Base-by-base conservation (phyloP, 2,329 filamentous ascomycete species). In the Corynespora cassiicola region DNA sequence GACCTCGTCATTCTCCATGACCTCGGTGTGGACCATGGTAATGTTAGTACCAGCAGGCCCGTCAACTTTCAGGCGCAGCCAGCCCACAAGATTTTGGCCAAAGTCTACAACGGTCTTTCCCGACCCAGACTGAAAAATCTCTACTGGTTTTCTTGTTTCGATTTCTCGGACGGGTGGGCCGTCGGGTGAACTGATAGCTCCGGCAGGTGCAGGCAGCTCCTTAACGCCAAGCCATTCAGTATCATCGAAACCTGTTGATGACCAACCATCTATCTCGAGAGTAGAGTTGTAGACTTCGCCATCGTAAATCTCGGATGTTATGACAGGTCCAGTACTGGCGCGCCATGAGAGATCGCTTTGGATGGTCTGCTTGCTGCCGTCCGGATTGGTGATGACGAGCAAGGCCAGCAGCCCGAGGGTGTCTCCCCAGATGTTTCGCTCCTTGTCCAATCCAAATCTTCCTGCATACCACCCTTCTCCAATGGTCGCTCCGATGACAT, bases 11-110 rank as follows among this genome's bases (percentile, higher is more conserved):
- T 72, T 42, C 27, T 82, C 77, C 4, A 84, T 65, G 8, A 79
- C 79, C 54, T 84, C 80, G 1, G 79, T 75, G 51, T 83, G 79
- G 0, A 56, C 58, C 10, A 84, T 62, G 55, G 22, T 77, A 51
- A 66, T 78, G 68, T 31, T 70, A 62, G 40, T 74, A 39, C 39
- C 73, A 3, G 55, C 52, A 0, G 66, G 60, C 0, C 68, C 73
- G 24, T 48, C 48, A 2, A 75, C 54, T 1, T 27, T 65, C 8
- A 81, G 48, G 0, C 63, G 60, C 1, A 81, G 38, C 47, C 70
- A 70, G 1, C 80, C 80, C 1, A 81, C 79, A 0, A 82, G 61
- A 47, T 83, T 82, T 50, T 83, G 79, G 2, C 79, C 79, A 54
- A 82, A 82, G 45, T 83, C 78, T 20, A 82, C 42, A 1, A 81